These are phyloP conservation scores for Ascoidea rubescens DNA, from an alignment of 805 yeast genomes.

Conservation along the genomic window DNA sequence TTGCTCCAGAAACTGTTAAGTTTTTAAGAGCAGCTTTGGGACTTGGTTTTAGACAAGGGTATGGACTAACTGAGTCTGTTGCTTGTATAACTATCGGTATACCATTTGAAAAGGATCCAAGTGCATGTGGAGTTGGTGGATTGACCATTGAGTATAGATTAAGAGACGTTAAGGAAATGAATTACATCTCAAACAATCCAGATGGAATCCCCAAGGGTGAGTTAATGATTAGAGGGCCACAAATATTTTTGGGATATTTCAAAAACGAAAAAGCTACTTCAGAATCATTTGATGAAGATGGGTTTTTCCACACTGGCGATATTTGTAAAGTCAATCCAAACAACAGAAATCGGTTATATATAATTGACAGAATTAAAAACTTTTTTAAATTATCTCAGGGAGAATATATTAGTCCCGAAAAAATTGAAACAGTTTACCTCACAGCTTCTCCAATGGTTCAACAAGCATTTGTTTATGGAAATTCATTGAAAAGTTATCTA, in stretches of 20 bases:
- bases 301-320: conserved; percentile 47
- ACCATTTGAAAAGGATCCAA: conserved; percentile 26
- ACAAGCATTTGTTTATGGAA: conserved; percentile 3
- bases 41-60: conserved; percentile 34
- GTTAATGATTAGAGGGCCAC: conserved; percentile 38
- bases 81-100: conserved; percentile 27
- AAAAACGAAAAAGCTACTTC: conserved; percentile 13
- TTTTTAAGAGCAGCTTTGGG: conserved; percentile 39
- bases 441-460: conserved; percentile 16
- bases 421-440: conserved; percentile 26
- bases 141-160: conserved; percentile 34
- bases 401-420: conserved; percentile 31
- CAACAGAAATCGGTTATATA: conserved; percentile 27
- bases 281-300: conserved; percentile 27
- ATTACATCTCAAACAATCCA: conserved; percentile 19
- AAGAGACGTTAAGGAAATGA: conserved; percentile 41
- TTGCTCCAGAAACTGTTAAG: conserved; percentile 36
- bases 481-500: background rate
- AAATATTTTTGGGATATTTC: conserved; percentile 20
- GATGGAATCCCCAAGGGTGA: conserved; percentile 29
- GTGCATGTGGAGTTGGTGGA: conserved; percentile 37
- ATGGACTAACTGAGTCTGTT: conserved; percentile 47
- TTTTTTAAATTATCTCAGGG: conserved; percentile 22
- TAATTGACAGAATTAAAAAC: conserved; percentile 43
- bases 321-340: conserved; percentile 29